Base-by-base conservation (phyloP, 257 asterid genomes). In the Cordia subcordata region DNA sequence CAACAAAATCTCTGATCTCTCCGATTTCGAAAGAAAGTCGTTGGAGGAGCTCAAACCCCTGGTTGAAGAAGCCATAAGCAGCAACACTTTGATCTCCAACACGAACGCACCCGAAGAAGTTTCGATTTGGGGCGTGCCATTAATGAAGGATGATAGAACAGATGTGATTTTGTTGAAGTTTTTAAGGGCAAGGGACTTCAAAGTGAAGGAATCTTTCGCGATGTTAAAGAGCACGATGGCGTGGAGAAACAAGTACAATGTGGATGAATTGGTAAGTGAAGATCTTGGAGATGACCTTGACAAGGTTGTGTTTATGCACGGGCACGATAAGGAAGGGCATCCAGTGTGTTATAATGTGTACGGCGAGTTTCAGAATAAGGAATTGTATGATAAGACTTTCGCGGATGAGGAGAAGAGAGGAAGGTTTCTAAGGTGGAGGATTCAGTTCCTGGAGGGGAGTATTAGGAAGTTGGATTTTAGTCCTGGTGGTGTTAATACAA, bases 171-270 rank as follows among this genome's bases (percentile, higher is more conserved):
- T 92, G 67, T 74, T 92, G 11, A 92, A 88, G 63, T 92, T 88
- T 70, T 81, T 92, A n/a, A 81, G 94, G 0, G 98, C 98, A 53
- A 85, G 98, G 19, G 98, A 92, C 47, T 92, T 92, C 21, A 86
- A 82, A 40, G 83, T 75, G 16, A 79, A 78, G 56, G 95, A 92
- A 17, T 74, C 98, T 4, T 80, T 82, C 40, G 18, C 71, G 5
- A 88, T 92, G 96, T 57, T 92, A 40, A 79, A 68, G 69, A 82
- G 72, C 77, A 85, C 98, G 0, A 44, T 88, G 2, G 62, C 63
- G 52, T 88, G 98, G 98, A 62, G 98, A 50, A 73, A 71, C 37
- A 80, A 85, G 10, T 83, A 80, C 40, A 76, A 77, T 15, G 82
- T 87, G 0, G 95, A 91, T 18, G 96, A 92, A 16, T 95, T 70